Evolutionary conservation across 495 filamentous ascomycete genomes (phyloP).

Genomic region (Lasiosphaeria miniovina): DNA sequence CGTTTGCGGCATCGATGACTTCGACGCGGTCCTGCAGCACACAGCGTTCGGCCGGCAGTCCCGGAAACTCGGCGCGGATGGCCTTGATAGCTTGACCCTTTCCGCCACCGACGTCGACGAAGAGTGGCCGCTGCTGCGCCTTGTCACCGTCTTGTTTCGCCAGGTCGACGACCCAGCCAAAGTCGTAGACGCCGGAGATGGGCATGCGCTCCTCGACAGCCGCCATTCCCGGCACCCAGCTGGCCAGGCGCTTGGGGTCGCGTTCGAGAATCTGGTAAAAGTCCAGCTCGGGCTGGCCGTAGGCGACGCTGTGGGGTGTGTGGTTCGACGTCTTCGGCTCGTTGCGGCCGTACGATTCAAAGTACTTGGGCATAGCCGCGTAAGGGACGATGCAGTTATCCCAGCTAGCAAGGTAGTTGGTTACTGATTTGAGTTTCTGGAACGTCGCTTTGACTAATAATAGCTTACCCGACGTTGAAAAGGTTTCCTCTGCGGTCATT

Average conservation of each 20-base stretch:
- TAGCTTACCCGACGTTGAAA: not conserved
- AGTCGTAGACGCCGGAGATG: slow-evolving; percentile 16
- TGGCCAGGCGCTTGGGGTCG: slow-evolving; percentile 6
- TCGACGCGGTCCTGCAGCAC: slow-evolving; percentile 40
- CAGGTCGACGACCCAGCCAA: slow-evolving; percentile 17
- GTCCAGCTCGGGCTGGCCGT: slow-evolving; percentile 10
- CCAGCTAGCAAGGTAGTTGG: slow-evolving; percentile 12
- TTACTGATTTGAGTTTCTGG: too few species aligned
- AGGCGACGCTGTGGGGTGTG: slow-evolving; percentile 8
- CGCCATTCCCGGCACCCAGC: slow-evolving; percentile 4
- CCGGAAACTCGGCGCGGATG: slow-evolving; percentile 32
- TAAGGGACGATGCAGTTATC: slow-evolving; percentile 7
- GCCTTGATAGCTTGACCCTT: slow-evolving; percentile 39
- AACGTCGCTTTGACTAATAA: not conserved
- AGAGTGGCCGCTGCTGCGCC: slow-evolving; percentile 17
- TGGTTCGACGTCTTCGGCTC: slow-evolving; percentile 15
- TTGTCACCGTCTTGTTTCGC: too few species aligned
- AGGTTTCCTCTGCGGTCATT: not conserved
- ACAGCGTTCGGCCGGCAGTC: slow-evolving; percentile 27
- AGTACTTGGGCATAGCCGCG: slow-evolving; percentile 10
- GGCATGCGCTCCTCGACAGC: slow-evolving; percentile 1
- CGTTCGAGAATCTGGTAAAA: slow-evolving; percentile 7
- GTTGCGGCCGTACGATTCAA: slow-evolving; percentile 20
- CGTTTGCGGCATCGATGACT: slow-evolving; percentile 28
- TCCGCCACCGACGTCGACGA: slow-evolving; percentile 47